phyloP scores from a whole-genome alignment of 306 rosid genomes.

The Vigna mungo region DNA sequence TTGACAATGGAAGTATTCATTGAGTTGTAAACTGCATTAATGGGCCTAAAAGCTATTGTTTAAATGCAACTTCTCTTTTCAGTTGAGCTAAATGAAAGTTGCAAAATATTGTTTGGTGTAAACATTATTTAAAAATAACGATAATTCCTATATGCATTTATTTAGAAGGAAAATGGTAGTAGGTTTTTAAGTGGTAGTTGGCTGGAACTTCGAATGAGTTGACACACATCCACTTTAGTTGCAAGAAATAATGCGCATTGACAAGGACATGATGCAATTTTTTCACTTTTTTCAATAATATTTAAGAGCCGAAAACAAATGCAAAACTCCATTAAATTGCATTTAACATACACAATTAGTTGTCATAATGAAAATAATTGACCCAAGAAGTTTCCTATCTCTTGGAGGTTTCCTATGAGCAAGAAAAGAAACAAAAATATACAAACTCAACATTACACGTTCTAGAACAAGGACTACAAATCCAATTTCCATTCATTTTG shows the following conservation, averaged over 20 bases:
- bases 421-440: not conserved
- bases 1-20: not conserved
- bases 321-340: not conserved
- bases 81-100: not conserved
- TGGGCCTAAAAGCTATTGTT: not conserved
- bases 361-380: not conserved
- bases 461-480: not conserved
- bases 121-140: not conserved
- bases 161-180: conserved; percentile 37
- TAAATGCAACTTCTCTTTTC: not conserved
- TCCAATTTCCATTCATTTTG: not conserved
- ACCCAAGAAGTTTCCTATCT: not conserved
- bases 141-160: conserved; percentile 23
- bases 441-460: not conserved
- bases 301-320: not conserved
- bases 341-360: conserved; percentile 8
- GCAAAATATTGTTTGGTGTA: not conserved
- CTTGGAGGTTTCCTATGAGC: not conserved
- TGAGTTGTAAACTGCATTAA: not conserved
- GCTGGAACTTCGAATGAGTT: not conserved
- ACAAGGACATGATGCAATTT: conserved; percentile 25
- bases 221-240: conserved; percentile 42
- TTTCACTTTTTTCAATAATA: not conserved
- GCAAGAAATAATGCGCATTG: conserved; percentile 43
- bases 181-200: conserved; percentile 39